Evolutionary conservation across 768 basidiomycete genomes (phyloP).

Genomic region (Phlegmacium glaucopus): DNA sequence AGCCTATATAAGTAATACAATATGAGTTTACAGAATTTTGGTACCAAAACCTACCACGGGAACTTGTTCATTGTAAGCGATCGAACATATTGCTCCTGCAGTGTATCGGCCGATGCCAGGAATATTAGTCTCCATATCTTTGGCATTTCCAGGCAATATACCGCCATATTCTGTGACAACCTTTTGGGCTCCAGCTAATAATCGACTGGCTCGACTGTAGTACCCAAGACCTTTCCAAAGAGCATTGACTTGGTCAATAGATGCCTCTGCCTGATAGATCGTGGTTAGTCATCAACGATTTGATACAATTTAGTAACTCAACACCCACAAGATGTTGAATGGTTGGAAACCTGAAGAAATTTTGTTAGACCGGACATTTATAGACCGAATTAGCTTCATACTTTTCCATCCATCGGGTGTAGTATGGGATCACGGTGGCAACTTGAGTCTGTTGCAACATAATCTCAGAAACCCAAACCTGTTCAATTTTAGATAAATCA

Average conservation of each 20-base stretch:
- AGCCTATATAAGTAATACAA: constrained; percentile 1
- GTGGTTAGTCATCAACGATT: constrained; percentile 10
- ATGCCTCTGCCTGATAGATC: constrained; percentile 51
- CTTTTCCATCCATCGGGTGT: constrained; percentile 83
- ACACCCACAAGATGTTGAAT: constrained; percentile 64
- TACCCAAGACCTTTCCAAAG: constrained; percentile 93
- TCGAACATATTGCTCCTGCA: constrained; percentile 81
- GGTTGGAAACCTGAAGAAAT: constrained; percentile 67
- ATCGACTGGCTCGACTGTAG: constrained; percentile 80
- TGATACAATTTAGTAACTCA: constrained; percentile 7
- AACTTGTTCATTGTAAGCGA: constrained; percentile 80
- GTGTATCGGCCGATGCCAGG: constrained; percentile 90
- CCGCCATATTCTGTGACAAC: constrained; percentile 65
- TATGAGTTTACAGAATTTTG: not conserved
- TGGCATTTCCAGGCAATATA: constrained; percentile 73
- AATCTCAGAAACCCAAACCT: constrained; percentile 91
- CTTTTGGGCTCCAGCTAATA: constrained; percentile 82
- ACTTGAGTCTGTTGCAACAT: constrained; percentile 99
- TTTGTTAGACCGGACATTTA: constrained; percentile 6
- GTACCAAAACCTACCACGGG: constrained; percentile 65
- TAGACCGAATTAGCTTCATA: constrained; percentile 29
- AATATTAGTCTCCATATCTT: constrained; percentile 76
- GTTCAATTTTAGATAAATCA: constrained; percentile 3
- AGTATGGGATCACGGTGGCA: constrained; percentile 90
- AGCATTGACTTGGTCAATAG: constrained; percentile 81